A percentile compares a stretch with the other conserved stretches of the same genome.
Conservation (phyloP, 78 protist genomes). For the Dictyostelium brefeldianum region DNA sequence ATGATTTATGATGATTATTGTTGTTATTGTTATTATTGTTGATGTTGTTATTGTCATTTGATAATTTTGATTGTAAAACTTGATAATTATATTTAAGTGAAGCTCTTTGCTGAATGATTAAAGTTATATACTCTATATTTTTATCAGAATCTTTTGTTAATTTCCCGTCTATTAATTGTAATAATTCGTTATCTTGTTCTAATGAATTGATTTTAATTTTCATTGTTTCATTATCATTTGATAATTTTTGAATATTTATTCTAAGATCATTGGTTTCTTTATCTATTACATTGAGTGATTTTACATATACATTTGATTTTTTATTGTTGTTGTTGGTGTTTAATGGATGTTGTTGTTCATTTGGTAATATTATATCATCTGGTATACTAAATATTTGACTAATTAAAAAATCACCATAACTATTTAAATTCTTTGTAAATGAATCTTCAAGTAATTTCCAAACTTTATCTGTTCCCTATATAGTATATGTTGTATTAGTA, state of each 20-base stretch:
- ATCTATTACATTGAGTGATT: neutral
- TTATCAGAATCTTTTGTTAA: neutral
- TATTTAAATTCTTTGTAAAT: slow-evolving; percentile 40
- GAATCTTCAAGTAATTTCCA: slow-evolving; percentile 27
- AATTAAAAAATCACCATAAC: slow-evolving; percentile 10
- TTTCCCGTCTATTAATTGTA: slow-evolving; percentile 1
- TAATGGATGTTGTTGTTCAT: slow-evolving; percentile 4
- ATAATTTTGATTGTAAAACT: slow-evolving; percentile 23
- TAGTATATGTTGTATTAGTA: neutral
- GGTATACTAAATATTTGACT: slow-evolving; percentile 30
- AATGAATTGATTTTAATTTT: neutral
- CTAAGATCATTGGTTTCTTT: slow-evolving; percentile 28
- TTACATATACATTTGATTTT: neutral
- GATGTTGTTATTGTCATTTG: neutral
- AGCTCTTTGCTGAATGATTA: neutral
- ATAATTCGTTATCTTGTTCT: neutral
- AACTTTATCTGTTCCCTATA: slow-evolving; percentile 38
- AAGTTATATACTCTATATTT: neutral
- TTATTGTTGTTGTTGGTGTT: neutral
- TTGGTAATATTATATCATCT: slow-evolving; percentile 36
- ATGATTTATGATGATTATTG: neutral
- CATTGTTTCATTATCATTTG: slow-evolving; percentile 1
- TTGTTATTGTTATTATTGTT: neutral
- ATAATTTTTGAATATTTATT: slow-evolving; percentile 12
- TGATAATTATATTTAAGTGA: neutral